Base-by-base conservation (phyloP, 2,329 filamentous ascomycete species). In the Botrytis fabae region DNA sequence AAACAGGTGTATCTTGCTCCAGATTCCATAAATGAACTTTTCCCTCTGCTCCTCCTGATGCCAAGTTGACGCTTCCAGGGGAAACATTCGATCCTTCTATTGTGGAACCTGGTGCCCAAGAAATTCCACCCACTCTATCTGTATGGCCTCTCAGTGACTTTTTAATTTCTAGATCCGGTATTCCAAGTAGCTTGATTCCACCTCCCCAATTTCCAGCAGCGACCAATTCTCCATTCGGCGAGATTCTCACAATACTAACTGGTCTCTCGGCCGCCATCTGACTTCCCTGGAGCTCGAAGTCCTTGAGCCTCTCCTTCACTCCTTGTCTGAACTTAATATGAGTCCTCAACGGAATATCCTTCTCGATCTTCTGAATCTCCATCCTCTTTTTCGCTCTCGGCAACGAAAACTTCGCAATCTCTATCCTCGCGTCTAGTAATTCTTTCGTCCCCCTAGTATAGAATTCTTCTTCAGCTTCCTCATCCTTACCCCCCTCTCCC, bases 151-250 rank as follows among this genome's bases (percentile, higher is more conserved):
- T 89, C 75, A 97, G 85, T 7, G 89, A 90, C 78, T 86, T 88
- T 80, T 91, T 94, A 77, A 93, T 91, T 65, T 94, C 90, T 75
- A 99, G 64, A 77, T 91, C 92, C 2, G 95, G 95, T 32, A 98
- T 91, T 73, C 92, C 90, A 74, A 98, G 88, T 73, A 99, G 84
- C 79, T 94, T 95, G 76, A 99, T 91, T 69, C 93, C 92, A 70
- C 96, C 96, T 69, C 91, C 93, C 94, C 95, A 98, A 80, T 97
- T 97, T 57, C 96, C 96, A 3, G 94, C 93, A 4, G 95, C 96
- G 51, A 98, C 88, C 16, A 92, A 86, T 81, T 95, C 87, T 25
- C 94, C 93, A 78, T 93, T 92, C 0, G 96, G 96, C 12, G 95
- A 91, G 83, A 99, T 95, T 73, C 96, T 90, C 65, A 94, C 93